Base-by-base conservation (phyloP, 441 rosid species). In the Populus hybrid region DNA sequence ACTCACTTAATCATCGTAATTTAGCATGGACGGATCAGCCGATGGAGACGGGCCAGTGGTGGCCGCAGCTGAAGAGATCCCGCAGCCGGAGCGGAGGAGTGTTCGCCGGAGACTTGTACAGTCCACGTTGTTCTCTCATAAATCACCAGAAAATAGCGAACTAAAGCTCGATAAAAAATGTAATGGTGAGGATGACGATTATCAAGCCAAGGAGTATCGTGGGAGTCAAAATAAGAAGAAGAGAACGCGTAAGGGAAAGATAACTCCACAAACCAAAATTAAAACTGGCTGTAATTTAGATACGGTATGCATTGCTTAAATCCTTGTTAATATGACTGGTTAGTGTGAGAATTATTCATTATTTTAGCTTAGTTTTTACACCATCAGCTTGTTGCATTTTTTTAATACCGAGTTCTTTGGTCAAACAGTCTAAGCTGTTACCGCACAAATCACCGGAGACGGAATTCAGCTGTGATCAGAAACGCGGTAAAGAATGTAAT, bases 61-160 rank as follows among this genome's bases (percentile, higher is more conserved):
- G 10, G 46, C 50, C 24, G n/a, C 69, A 5, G 65, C 28, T 1
- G 72, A 42, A 14, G 75, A 42, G 65, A 77, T 68, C 71, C 84
- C 67, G 46, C 84, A 70, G 30, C 78, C 76, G 66, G 84, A 78
- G 35, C 86, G 84, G 82, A 84, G 79, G 78, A 83, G 69, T 71
- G 83, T 76, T 63, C 90, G 90, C 61, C 92, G 93, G 81, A 87
- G 88, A 72, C 75, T 93, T 81, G 87, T 94, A 61, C 99, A 94
- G 91, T 87, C 95, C 75, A 90, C 93, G 57, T 80, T 94, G 81
- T 77, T 91, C 70, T 88, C 92, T 9, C 89, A 79, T 59, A 92
- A 82, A 78, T 77, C 86, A 3, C 88, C 78, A 6, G 86, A 81
- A 53, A 79, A 70, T 18, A 81, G 74, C 6, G 92, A 85, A 24